phyloP scores from a whole-genome alignment of 2,329 filamentous ascomycete species.

The Cordyceps javanica region DNA sequence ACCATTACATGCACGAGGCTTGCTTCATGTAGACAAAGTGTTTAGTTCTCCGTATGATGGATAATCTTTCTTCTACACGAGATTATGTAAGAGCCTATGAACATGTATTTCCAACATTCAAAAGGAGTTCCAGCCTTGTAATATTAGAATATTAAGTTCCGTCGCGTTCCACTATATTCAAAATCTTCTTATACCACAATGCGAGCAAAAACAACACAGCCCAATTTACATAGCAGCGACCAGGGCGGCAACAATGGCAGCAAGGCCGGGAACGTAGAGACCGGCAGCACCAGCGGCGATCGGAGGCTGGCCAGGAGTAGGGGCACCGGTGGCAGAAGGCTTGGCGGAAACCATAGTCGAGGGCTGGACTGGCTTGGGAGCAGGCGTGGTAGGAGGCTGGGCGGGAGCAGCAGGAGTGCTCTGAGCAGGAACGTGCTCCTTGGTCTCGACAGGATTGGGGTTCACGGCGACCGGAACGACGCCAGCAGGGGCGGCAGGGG shows the following conservation, averaged over 20 bases:
- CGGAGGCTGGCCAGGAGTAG: constrained; percentile 12
- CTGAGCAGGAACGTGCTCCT: not conserved
- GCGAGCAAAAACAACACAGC: not conserved
- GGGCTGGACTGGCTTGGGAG: constrained; percentile 11
- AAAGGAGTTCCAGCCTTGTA: not conserved
- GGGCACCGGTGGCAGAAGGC: constrained; percentile 11
- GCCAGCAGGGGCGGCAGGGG: not conserved
- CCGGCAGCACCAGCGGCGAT: constrained; percentile 17
- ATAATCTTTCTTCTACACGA: not conserved
- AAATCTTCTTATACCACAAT: not conserved
- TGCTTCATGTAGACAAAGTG: too few relatives aligned
- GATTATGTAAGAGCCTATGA: not conserved
- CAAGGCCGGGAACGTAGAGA: constrained; percentile 14
- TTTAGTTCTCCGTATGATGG: not conserved
- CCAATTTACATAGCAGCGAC: constrained; percentile 17
- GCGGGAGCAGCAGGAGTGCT: not conserved
- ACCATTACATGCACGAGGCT: too few relatives aligned
- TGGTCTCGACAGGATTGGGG: constrained; percentile 1
- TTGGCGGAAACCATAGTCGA: constrained; percentile 13
- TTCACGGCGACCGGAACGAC: constrained; percentile 4
- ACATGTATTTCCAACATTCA: not conserved
- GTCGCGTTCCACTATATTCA: not conserved
- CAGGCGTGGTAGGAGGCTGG: constrained; percentile 5
- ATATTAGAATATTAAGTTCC: not conserved
- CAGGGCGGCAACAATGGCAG: constrained; percentile 17